These are phyloP conservation scores for Crinitomyces ghanaensis DNA, from an alignment of 805 yeast species.

Conservation along the genomic window DNA sequence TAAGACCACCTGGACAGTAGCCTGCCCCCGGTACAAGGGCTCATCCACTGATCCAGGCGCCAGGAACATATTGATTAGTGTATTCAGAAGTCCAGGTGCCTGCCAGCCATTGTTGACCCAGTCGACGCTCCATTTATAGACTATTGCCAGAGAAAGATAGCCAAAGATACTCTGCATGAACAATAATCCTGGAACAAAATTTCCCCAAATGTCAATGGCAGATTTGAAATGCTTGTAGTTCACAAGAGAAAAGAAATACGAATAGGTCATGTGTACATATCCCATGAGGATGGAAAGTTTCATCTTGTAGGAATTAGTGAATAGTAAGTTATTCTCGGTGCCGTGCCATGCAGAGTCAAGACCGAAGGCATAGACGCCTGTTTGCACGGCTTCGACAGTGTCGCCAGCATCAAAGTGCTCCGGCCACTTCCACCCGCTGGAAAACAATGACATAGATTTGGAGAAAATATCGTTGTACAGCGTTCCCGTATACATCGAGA, in stretches of 20 bases:
- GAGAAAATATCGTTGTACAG: constrained; percentile 92
- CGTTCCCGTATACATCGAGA: constrained; percentile 92
- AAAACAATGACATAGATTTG: constrained; percentile 76
- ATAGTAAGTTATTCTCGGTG: constrained; percentile 78
- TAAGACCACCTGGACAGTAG: constrained; percentile 57
- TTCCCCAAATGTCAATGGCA: constrained; percentile 74
- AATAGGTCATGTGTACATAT: constrained; percentile 85
- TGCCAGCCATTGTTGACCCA: constrained; percentile 69
- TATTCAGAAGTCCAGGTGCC: constrained; percentile 89
- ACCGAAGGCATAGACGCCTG: constrained; percentile 72
- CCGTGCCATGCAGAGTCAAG: constrained; percentile 97
- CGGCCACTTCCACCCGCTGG: constrained; percentile 94
- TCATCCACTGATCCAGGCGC: constrained; percentile 85
- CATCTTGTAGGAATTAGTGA: constrained; percentile 95
- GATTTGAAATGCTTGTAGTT: constrained; percentile 63
- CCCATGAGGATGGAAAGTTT: constrained; percentile 93
- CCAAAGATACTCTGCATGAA: constrained; percentile 98
- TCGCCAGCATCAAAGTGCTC: constrained; percentile 58
- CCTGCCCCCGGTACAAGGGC: constrained; percentile 70
- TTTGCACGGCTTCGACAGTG: constrained; percentile 49
- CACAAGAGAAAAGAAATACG: constrained; percentile 72
- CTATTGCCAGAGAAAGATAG: constrained; percentile 70
- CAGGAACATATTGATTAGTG: constrained; percentile 91
- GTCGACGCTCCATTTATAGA: constrained; percentile 90
- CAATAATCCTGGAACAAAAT: constrained; percentile 84